Conservation (phyloP, 1,284 basidiomycete species). For the Microbotryomycetes sp. region DNA sequence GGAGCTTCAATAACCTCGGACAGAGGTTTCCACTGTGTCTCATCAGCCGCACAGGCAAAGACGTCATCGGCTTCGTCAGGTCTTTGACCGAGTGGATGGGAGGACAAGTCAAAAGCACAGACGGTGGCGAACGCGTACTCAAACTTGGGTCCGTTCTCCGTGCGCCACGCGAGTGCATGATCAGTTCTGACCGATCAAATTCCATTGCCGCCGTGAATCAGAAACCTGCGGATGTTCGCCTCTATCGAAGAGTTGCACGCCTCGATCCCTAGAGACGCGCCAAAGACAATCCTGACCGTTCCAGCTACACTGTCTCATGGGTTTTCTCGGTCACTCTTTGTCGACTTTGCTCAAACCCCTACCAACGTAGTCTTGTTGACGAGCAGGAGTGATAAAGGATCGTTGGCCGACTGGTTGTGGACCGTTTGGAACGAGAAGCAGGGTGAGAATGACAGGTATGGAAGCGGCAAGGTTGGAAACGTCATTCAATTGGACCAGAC, state of each 20-base stretch:
- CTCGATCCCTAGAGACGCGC: conserved; percentile 64
- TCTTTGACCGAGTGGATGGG: conserved; percentile 97
- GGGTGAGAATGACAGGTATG: conserved; percentile 63
- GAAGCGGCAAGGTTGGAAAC: conserved; percentile 76
- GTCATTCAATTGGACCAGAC: conserved; percentile 67
- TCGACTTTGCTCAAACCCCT: conserved; percentile 52
- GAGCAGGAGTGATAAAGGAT: conserved; percentile 62
- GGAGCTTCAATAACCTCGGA: conserved; percentile 63
- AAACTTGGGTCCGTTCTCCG: conserved; percentile 49
- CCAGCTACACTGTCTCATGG: conserved; percentile 90
- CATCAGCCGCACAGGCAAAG: conserved; percentile 78
- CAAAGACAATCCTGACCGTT: conserved; percentile 88
- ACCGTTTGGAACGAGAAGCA: conserved; percentile 79
- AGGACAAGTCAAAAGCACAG: conserved; percentile 51
- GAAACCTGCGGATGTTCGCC: conserved; percentile 81
- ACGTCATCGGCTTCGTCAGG: conserved; percentile 88
- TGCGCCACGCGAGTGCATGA: conserved; percentile 58
- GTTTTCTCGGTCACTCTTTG: conserved; percentile 75
- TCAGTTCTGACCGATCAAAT: background rate
- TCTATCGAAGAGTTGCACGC: conserved; percentile 71
- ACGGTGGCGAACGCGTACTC: conserved; percentile 36
- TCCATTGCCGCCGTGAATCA: conserved; percentile 38
- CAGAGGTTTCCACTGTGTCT: conserved; percentile 74
- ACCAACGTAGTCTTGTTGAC: conserved; percentile 82
- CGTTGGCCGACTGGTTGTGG: conserved; percentile 70